Conservation (phyloP, 2,329 filamentous ascomycete genomes). For the Neofusicoccum cordaticola region DNA sequence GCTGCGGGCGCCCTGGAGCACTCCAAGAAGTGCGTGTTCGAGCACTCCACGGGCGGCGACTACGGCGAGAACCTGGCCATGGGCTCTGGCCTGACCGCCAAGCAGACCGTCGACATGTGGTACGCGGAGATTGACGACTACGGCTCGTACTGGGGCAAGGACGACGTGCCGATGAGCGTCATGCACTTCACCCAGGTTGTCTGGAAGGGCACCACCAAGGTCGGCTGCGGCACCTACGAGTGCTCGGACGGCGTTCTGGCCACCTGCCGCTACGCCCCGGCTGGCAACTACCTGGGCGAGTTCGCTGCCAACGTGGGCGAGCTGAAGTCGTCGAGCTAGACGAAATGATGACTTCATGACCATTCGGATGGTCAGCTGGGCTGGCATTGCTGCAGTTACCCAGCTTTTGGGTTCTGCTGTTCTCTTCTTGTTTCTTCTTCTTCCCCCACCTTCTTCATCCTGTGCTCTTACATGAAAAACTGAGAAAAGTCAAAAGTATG, state of each 20-base stretch:
- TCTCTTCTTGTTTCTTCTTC: no score
- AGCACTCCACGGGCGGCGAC: slow-evolving; percentile 53
- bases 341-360: no score
- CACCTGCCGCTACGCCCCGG: slow-evolving; percentile 81
- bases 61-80: slow-evolving; percentile 94
- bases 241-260: slow-evolving; percentile 46
- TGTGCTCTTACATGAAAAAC: no score
- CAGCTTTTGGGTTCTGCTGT: no score
- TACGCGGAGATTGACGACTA: slow-evolving; percentile 69
- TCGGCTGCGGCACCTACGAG: slow-evolving; percentile 34
- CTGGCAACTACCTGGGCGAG: slow-evolving; percentile 38
- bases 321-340: not conserved
- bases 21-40: slow-evolving; percentile 71
- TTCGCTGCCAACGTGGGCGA: not conserved
- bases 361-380: no score
- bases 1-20: slow-evolving; percentile 60
- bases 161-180: slow-evolving; percentile 32
- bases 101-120: slow-evolving; percentile 85
- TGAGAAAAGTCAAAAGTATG: no score
- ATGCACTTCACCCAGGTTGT: slow-evolving; percentile 38
- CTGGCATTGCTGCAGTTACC: no score
- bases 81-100: slow-evolving; percentile 61
- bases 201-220: slow-evolving; percentile 36
- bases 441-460: no score
- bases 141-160: slow-evolving; percentile 56